These are phyloP conservation scores for Trypanosoma rangeli DNA, from an alignment of 208 protist species.

Conservation along the genomic window DNA sequence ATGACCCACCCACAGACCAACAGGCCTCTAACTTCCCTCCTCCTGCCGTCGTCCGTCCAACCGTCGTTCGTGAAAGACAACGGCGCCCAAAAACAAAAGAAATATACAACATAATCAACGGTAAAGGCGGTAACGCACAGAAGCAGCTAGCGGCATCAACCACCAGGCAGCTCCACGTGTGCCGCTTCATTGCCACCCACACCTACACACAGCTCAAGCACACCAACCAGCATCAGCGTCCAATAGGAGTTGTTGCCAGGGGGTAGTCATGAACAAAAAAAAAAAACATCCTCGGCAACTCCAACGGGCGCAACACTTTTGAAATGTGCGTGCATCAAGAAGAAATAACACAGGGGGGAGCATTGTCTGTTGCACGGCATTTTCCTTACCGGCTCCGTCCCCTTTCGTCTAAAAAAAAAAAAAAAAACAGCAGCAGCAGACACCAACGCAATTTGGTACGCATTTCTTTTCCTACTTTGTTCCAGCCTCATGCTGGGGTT, in stretches of 20 bases:
- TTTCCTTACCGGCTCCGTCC: background rate
- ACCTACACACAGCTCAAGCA: background rate
- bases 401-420: background rate
- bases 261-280: background rate
- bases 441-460: background rate
- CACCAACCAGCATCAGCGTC: background rate
- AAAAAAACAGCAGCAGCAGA: background rate
- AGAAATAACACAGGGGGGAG: background rate
- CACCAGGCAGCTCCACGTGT: background rate
- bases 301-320: background rate
- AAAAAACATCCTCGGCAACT: background rate
- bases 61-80: background rate
- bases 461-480: background rate
- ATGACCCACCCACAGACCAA: background rate
- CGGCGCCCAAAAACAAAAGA: background rate
- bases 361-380: background rate
- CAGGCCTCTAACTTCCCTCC: background rate
- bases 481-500: conserved; percentile 8
- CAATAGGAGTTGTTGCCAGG: background rate
- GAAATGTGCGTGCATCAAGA: background rate
- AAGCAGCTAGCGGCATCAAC: background rate
- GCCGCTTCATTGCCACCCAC: background rate
- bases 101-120: background rate
- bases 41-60: background rate
- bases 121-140: background rate